Base-by-base conservation (phyloP, 2,329 filamentous ascomycete species). In the Aspergillus alliaceus region DNA sequence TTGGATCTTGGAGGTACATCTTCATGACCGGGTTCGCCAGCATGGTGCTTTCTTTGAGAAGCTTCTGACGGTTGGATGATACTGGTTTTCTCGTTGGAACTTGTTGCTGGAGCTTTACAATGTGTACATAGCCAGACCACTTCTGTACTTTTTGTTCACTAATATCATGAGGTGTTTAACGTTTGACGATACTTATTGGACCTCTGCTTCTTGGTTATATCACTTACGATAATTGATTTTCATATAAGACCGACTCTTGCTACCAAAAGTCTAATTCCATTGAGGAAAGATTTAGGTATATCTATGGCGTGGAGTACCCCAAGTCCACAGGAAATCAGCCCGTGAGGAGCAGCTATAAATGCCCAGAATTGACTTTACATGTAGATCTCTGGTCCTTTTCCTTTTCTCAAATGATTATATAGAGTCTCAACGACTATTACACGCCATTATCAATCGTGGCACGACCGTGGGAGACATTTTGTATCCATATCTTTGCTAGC, bases 1-100 rank as follows among this genome's bases (percentile, higher is more conserved):
- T 68, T 82, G 80, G 80, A 82, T 82, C 55, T 60, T 82, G 59
- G 79, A 82, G 62, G 77, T 82, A 50, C 78, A 82, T 65, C 72
- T 82, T 31, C 72, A 72, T 31, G 75, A 81, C 56, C 66, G 64
- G 1, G 71, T 65, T n/a, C 66, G 66, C 20, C 61, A 72, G 40
- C 73, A 75, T 61, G 75, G 72, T 1, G 79, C 73, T 0, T 82
- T 82, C 62, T 75, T 71, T 46, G 80, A 82, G 59, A 62, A 70
- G 52, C 58, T 71, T 25, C 55, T 71, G 57, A 70, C 68, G 1
- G 59, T 68, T n/a, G 58, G 59, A n/a, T 64, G 56, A 59, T 34
- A 4, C 24, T 18, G 15, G 24, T 27, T 15, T 44, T 27, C 40
- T 29, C 1, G 15, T 29, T 11, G 24, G 22, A 27, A 6, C 6